Evolutionary conservation across 1,284 basidiomycete genomes (phyloP).

Genomic region (Leccinum glutinopallens): DNA sequence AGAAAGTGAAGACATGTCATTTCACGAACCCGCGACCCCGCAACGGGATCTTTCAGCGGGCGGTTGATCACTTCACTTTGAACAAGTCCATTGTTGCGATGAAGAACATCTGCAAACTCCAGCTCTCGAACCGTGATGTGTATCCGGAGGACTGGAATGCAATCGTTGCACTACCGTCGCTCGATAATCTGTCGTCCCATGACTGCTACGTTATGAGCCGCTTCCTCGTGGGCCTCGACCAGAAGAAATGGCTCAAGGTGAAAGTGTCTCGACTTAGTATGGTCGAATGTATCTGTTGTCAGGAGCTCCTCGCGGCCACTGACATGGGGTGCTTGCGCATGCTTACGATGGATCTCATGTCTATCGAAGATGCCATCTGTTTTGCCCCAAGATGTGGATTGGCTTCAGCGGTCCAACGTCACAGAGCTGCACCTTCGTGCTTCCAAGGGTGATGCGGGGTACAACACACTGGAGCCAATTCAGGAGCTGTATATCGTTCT

Average conservation of each 20-base stretch:
- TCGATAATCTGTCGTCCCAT: neutral
- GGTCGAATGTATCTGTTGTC: neutral
- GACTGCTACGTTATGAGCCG: neutral
- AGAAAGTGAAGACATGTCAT: neutral
- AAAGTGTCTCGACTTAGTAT: constrained; percentile 44
- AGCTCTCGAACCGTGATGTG: neutral
- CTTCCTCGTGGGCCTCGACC: neutral
- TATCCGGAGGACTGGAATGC: neutral
- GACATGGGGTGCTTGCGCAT: neutral
- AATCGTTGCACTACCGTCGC: neutral
- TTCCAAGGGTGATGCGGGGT: neutral
- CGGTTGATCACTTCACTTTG: neutral
- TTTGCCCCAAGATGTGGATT: neutral
- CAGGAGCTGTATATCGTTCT: too few species aligned
- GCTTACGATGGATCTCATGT: neutral
- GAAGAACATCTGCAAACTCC: neutral
- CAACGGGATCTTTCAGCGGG: neutral
- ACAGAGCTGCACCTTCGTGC: neutral
- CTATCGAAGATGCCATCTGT: neutral
- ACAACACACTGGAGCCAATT: neutral
- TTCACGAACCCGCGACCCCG: neutral
- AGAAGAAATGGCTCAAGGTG: neutral
- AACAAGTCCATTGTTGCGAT: neutral
- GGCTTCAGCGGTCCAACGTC: neutral
- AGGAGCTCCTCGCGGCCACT: neutral